Evolutionary conservation across 2,329 filamentous ascomycete species (phyloP), one percentile per base, ranked within the genome.

Genomic region (Sclerotinia borealis): DNA sequence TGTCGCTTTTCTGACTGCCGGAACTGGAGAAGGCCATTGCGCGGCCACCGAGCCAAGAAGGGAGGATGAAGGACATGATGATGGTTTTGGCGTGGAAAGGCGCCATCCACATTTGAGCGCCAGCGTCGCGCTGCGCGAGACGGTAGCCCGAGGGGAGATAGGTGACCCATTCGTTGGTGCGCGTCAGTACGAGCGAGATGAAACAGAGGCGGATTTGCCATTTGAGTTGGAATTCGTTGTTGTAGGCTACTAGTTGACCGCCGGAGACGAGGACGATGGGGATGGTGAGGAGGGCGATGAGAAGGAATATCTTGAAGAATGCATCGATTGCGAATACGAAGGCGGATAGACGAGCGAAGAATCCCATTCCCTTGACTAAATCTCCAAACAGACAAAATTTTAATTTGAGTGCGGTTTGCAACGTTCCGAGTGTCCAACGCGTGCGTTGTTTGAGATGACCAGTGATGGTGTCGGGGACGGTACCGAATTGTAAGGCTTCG

Each of bases 101-200:
- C 8, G 83, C 79, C 83, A 86, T 86, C 83, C 84, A 87, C 34
- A 86, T 76, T 72, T 85, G 81, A 66, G 82, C 81, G 4, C 82
- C 77, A 2, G 79, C 78, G 45, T 82, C 82, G 61, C 83, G 78
- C 72, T 85, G 83, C 4, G 82, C 83, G 13, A 82, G 83, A 71
- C 84, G 80, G 69, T 86, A 86, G 25, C 84, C 83, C 1, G 82
- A 79, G 0, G 84, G 83, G 15, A 85, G 78, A 71, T 80, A 86
- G n/a, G 84, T 77, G n/a, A 80, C 76, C 64, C 83, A 79, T 70
- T 86, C 83, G 72, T 79, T 82, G 1, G 85, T 60, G n/a, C 83
- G 80, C 71, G 81, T 84, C 60, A 76, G 72, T 1, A 84, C 75
- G 39, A 78, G 77, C 1, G 80, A 73, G 10, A 80, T 79, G 67